Conservation (phyloP, 345 rosid genomes). For the Microthlaspi erraticum region DNA sequence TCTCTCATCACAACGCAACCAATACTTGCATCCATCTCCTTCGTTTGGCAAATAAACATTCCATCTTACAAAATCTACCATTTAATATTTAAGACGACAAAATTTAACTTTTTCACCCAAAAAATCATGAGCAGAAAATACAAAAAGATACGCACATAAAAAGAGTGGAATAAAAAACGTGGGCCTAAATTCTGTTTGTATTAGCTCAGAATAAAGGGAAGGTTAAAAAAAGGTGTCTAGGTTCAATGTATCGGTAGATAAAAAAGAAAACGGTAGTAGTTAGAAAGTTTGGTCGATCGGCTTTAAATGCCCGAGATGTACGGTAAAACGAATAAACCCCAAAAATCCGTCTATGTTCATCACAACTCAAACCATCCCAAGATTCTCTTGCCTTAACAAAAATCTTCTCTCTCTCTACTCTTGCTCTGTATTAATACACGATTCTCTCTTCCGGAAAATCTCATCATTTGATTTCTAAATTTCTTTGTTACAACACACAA, state of each 20-base stretch:
- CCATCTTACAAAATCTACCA: background rate
- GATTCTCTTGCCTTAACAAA: conserved; percentile 17
- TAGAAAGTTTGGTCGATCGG: background rate
- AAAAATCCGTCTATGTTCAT: conserved; percentile 21
- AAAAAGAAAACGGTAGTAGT: background rate
- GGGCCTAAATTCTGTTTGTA: conserved; percentile 12
- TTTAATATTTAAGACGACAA: background rate
- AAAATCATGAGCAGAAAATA: background rate
- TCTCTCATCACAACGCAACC: background rate
- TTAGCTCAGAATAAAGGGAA: background rate
- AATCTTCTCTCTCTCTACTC: conserved; percentile 8
- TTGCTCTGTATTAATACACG: conserved; percentile 19
- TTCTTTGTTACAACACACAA: background rate
- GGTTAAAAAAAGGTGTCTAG: background rate
- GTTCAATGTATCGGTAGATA: conserved; percentile 13
- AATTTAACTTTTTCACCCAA: background rate
- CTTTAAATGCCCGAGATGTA: conserved; percentile 21
- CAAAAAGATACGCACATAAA: background rate
- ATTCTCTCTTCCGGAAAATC: conserved; percentile 6
- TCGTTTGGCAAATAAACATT: background rate
- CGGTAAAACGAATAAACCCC: background rate
- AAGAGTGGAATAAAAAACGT: conserved; percentile 1
- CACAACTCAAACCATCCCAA: background rate
- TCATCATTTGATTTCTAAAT: conserved; percentile 2
- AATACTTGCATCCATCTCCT: conserved; percentile 1